These are phyloP conservation scores for Daldinia sp. DNA, from an alignment of 2,329 filamentous ascomycete species.

Conservation along the genomic window DNA sequence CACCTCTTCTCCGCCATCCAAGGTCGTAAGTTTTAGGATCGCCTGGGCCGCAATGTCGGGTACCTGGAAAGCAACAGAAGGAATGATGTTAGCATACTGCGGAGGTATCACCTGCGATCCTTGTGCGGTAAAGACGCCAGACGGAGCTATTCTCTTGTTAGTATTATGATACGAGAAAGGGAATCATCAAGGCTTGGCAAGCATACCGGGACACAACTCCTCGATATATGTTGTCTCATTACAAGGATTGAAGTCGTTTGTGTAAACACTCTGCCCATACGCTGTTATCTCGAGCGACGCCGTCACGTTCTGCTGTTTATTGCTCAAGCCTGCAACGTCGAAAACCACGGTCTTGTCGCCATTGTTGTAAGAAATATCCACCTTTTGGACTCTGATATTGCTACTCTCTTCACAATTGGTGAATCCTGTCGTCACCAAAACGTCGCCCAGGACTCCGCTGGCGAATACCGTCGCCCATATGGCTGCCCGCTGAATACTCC, in stretches of 20 bases:
- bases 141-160: constrained; percentile 66
- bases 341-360: constrained; percentile 77
- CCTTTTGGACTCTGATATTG: constrained; percentile 73
- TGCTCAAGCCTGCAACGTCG: constrained; percentile 81
- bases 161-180: constrained; percentile 2
- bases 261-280: constrained; percentile 84
- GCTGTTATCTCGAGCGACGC: constrained; percentile 79
- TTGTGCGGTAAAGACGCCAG: constrained; percentile 74
- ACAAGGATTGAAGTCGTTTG: constrained; percentile 85
- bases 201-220: constrained; percentile 81
- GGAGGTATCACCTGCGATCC: constrained; percentile 77
- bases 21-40: constrained; percentile 74
- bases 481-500: constrained; percentile 44
- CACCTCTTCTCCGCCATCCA: constrained; percentile 67
- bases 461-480: constrained; percentile 50
- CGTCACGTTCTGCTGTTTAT: constrained; percentile 78
- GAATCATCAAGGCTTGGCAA: background rate
- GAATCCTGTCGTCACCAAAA: constrained; percentile 84
- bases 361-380: constrained; percentile 83
- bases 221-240: constrained; percentile 69
- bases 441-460: constrained; percentile 68
- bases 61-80: constrained; percentile 86
- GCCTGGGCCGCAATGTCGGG: constrained; percentile 90
- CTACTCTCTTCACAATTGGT: constrained; percentile 70
- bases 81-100: constrained; percentile 77